A percentile compares a stretch with the other conserved stretches of the same genome.
phyloP scores from a whole-genome alignment of 2,329 filamentous ascomycete species.

The Madurella mycetomatis region DNA sequence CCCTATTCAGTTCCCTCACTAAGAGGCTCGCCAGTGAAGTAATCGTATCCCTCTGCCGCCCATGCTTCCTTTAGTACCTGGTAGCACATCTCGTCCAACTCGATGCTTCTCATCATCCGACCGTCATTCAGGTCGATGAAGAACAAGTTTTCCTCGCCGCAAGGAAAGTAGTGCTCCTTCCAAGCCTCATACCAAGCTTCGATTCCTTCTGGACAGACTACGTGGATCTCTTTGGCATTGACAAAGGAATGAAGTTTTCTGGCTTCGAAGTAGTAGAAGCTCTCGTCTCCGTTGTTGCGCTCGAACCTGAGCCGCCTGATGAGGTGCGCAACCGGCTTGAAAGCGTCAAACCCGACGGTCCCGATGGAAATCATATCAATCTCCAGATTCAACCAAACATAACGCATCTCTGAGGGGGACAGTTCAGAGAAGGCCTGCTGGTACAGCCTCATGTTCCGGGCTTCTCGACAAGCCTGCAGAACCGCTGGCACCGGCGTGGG shows the following conservation, averaged over 20 bases:
- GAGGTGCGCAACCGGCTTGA: neutral
- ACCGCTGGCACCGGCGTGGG: conserved; percentile 3
- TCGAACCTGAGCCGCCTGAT: conserved; percentile 2
- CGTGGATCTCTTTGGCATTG: conserved; percentile 1
- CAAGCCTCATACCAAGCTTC: neutral
- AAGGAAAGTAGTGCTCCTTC: neutral
- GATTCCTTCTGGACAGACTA: neutral
- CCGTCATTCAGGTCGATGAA: neutral
- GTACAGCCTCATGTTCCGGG: conserved; percentile 2
- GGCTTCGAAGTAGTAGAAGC: neutral
- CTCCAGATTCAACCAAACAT: conserved; percentile 8
- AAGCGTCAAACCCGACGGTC: neutral
- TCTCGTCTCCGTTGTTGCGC: neutral
- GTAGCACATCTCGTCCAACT: neutral
- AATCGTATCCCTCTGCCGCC: too few species aligned
- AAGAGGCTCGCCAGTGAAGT: too few species aligned
- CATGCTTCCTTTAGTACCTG: too few species aligned
- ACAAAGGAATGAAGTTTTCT: neutral
- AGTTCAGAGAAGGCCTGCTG: conserved; percentile 5
- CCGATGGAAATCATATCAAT: conserved; percentile 1
- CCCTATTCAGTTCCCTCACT: too few species aligned
- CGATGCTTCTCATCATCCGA: neutral
- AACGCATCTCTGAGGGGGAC: neutral
- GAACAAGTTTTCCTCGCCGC: neutral
- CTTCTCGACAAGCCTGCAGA: conserved; percentile 7